These are phyloP conservation scores for Yarrowia phangngaensis DNA, from an alignment of 805 yeast genomes.

Conservation along the genomic window DNA sequence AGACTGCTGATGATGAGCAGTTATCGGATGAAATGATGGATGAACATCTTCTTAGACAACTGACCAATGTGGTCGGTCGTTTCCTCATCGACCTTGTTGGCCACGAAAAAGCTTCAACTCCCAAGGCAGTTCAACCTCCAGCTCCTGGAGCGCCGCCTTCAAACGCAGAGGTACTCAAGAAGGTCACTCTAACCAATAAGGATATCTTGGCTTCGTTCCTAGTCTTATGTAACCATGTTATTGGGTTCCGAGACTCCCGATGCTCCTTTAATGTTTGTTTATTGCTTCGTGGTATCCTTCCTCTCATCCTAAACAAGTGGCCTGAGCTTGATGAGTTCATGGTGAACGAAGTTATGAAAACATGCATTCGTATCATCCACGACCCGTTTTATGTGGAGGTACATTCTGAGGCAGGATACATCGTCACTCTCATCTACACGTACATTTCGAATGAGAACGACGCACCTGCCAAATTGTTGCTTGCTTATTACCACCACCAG, in stretches of 20 bases:
- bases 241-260: slow-evolving; percentile 81
- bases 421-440: slow-evolving; percentile 68
- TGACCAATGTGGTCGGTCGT: slow-evolving; percentile 87
- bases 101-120: slow-evolving; percentile 42
- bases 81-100: slow-evolving; percentile 83
- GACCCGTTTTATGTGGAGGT: slow-evolving; percentile 81
- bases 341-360: slow-evolving; percentile 61
- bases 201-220: slow-evolving; percentile 73
- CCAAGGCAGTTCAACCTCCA: slow-evolving; percentile 35
- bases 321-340: slow-evolving; percentile 70
- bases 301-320: slow-evolving; percentile 62
- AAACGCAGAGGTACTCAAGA: slow-evolving; percentile 47
- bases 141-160: slow-evolving; percentile 37
- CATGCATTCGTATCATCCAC: slow-evolving; percentile 61
- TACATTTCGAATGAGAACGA: slow-evolving; percentile 39
- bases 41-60: slow-evolving; percentile 86
- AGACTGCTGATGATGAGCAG: slow-evolving; percentile 58
- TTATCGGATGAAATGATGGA: slow-evolving; percentile 98
- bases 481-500: slow-evolving; percentile 26
- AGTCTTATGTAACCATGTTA: slow-evolving; percentile 67
- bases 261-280: slow-evolving; percentile 88
- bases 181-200: slow-evolving; percentile 60
- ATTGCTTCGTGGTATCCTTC: slow-evolving; percentile 68
- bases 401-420: slow-evolving; percentile 87
- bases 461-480: slow-evolving; percentile 51